A percentile compares a stretch with the other conserved stretches of the same genome.
These are phyloP conservation scores for Populus ilicifolia DNA, from an alignment of 345 rosid genomes.

Conservation along the genomic window DNA sequence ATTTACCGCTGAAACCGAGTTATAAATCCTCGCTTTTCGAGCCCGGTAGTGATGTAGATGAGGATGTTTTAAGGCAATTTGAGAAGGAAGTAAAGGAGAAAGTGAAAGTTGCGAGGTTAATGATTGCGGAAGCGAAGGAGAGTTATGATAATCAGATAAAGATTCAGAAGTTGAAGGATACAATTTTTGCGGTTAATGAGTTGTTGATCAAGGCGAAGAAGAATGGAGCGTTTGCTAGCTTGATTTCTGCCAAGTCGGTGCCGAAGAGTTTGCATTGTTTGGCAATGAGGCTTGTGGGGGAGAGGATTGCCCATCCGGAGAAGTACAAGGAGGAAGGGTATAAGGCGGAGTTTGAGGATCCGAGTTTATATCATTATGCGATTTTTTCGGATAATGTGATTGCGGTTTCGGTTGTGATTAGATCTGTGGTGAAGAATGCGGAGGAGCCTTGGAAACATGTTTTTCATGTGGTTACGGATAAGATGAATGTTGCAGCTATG, in stretches of 20 bases:
- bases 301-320: slow-evolving; percentile 69
- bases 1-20: slow-evolving; percentile 46
- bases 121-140: slow-evolving; percentile 78
- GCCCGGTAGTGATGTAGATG: slow-evolving; percentile 47
- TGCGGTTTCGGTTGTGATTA: slow-evolving; percentile 88
- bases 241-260: slow-evolving; percentile 69
- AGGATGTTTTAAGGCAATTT: slow-evolving; percentile 65
- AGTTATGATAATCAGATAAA: slow-evolving; percentile 86
- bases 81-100: slow-evolving; percentile 93
- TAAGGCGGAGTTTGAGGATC: slow-evolving; percentile 62
- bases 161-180: slow-evolving; percentile 88
- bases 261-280: slow-evolving; percentile 93
- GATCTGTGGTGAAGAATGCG: slow-evolving; percentile 74
- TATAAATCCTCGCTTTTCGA: slow-evolving; percentile 50
- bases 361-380: slow-evolving; percentile 70
- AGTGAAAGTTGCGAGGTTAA: slow-evolving; percentile 62
- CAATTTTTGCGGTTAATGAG: slow-evolving; percentile 81
- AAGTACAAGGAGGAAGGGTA: slow-evolving; percentile 60
- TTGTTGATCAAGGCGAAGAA: slow-evolving; percentile 75
- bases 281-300: slow-evolving; percentile 92
- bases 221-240: slow-evolving; percentile 76
- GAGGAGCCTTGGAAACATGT: slow-evolving; percentile 80
- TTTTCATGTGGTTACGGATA: slow-evolving; percentile 77
- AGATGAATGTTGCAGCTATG: slow-evolving; percentile 86
- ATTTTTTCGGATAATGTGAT: slow-evolving; percentile 83